Conservation (phyloP, 2,329 filamentous ascomycete genomes). For the Aspergillus melleus region DNA sequence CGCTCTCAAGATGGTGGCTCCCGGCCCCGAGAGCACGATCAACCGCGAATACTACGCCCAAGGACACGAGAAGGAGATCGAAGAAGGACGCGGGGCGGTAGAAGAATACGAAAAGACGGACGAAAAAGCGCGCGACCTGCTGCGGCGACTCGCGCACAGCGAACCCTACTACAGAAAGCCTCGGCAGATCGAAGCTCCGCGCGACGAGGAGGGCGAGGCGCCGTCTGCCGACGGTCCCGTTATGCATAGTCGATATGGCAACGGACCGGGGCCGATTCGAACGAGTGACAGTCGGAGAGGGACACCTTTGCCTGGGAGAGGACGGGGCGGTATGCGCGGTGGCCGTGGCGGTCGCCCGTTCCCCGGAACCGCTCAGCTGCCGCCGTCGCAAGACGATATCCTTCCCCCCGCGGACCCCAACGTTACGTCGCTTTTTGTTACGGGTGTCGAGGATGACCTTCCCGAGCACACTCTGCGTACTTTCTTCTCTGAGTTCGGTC, state of each 20-base stretch:
- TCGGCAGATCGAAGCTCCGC: conserved; percentile 64
- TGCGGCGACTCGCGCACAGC: conserved; percentile 81
- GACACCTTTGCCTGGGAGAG: conserved; percentile 38
- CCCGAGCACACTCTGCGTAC: conserved; percentile 88
- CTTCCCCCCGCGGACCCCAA: conserved; percentile 78
- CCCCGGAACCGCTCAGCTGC: conserved; percentile 69
- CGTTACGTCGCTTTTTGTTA: conserved; percentile 91
- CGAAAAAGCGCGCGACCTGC: conserved; percentile 87
- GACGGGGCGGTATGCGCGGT: conserved; percentile 50
- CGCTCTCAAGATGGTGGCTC: conserved; percentile 95
- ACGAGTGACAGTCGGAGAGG: conserved; percentile 60
- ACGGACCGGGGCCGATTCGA: conserved; percentile 67
- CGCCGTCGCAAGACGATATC: conserved; percentile 82
- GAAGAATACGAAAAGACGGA: conserved; percentile 97
- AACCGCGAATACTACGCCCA: conserved; percentile 98
- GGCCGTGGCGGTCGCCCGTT: conserved; percentile 59
- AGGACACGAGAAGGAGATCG: conserved; percentile 92
- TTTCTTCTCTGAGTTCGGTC: conserved; percentile 85
- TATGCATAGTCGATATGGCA: conserved; percentile 42
- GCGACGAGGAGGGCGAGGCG: conserved; percentile 42
- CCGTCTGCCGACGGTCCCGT: conserved; percentile 43
- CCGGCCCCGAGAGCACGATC: conserved; percentile 85
- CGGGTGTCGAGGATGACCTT: conserved; percentile 92
- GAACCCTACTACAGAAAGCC: conserved; percentile 96
- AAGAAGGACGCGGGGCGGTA: conserved; percentile 79